Conservation (phyloP, 164 flowering plant species). For the Chimonanthus praecox region DNA sequence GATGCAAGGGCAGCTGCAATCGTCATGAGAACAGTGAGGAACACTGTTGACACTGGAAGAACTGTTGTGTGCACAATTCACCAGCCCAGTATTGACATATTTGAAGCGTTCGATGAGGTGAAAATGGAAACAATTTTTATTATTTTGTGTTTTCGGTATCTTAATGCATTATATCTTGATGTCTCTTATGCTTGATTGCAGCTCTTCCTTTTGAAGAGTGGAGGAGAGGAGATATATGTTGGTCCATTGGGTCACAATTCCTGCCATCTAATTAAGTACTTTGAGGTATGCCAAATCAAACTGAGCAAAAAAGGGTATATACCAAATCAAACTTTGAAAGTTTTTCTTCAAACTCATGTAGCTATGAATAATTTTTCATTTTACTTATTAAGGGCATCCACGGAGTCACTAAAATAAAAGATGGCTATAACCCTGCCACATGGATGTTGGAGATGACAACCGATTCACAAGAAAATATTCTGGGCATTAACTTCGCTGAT, state of each 20-base stretch:
- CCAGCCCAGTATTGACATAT: constrained; percentile 6
- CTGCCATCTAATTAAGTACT: constrained; percentile 41
- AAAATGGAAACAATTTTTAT: not conserved
- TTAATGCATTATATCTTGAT: not conserved
- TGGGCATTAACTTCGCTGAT: constrained; percentile 22
- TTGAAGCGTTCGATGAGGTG: constrained; percentile 55
- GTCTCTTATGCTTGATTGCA: constrained; percentile 17
- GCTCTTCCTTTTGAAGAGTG: constrained; percentile 51
- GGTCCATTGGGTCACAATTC: constrained; percentile 49
- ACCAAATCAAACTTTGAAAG: not conserved
- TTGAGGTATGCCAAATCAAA: constrained; percentile 38
- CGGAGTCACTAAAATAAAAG: constrained; percentile 21
- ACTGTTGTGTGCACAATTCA: not conserved
- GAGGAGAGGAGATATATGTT: constrained; percentile 58
- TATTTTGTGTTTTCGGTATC: not conserved
- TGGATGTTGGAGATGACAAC: constrained; percentile 31
- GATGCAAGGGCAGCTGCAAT: constrained; percentile 58
- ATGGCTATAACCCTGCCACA: constrained; percentile 28
- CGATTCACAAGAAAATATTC: constrained; percentile 19
- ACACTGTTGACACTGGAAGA: not conserved
- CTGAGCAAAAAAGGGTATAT: too few species aligned
- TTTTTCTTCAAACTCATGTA: too few species aligned
- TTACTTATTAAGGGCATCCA: constrained; percentile 21
- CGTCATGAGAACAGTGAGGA: constrained; percentile 44
- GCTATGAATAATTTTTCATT: not conserved